Evolutionary conservation across 257 asterid species (phyloP), one percentile per base, ranked within the genome.

Genomic region (Jasminum sambac): DNA sequence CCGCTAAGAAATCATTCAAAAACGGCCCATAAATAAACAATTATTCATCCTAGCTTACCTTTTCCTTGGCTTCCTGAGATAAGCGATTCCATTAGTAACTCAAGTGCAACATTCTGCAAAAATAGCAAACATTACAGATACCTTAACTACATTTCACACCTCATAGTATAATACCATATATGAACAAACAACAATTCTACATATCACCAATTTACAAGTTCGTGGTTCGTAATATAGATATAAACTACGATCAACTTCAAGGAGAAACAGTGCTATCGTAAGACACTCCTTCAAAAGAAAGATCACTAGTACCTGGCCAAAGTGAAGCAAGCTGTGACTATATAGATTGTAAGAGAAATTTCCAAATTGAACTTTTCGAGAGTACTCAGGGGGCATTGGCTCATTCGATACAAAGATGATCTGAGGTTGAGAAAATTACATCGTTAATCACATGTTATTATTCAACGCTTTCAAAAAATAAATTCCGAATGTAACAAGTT

Each of bases 271-370:
- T 13, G 66, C 52, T 66, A 65, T 59, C 12, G 63, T 42, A 21
- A 36, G 21, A 66, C 14, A 25, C 69, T 42, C 44, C 57, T 52
- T 57, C 21, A 21, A 62, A 63, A 67, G 67, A 72, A 76, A 62
- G 69, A 57, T 69, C n/a, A n/a, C n/a, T n/a, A n/a, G n/a, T 85
- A 91, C 99, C 99, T 91, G 99, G 70, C 99, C 99, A 81, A 83
- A 91, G 65, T 95, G 92, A 76, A 91, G 99, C 82, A 95, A 84
- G 88, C 99, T 95, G 87, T 91, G 95, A 83, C 99, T 95, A 72
- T 95, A 95, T 9, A 95, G 84, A 50, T 83, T 85, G 83, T 95
- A 91, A 43, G 92, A 85, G 69, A 78, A 82, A 82, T 95, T 91
- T 73, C 97, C 89, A 70, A 81, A 91, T 72, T 79, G 84, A 48